Evolutionary conservation across 495 filamentous ascomycete genomes (phyloP).

Genomic region (Pyrenula aspistea): DNA sequence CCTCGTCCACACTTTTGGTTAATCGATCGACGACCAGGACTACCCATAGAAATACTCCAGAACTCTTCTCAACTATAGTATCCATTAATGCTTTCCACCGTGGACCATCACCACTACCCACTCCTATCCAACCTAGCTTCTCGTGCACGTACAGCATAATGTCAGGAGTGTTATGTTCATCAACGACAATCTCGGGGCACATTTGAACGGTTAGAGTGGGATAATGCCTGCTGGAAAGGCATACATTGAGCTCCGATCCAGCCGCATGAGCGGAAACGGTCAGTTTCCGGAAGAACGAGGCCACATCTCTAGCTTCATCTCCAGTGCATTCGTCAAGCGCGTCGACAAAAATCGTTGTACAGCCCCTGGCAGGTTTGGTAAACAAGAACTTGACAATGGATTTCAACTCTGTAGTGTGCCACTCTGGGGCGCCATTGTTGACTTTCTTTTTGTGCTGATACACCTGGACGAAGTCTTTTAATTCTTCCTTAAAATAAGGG

Average conservation of each 20-base stretch:
- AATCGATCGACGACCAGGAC: background rate
- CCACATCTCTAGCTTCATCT: background rate
- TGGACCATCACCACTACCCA: too few species aligned
- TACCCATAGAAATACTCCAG: background rate
- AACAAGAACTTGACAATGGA: background rate
- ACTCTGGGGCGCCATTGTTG: background rate
- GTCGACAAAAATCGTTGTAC: background rate
- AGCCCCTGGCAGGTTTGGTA: background rate
- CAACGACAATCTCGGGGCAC: background rate
- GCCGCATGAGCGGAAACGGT: background rate
- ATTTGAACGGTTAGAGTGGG: background rate
- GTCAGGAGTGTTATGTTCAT: background rate
- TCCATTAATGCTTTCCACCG: too few species aligned
- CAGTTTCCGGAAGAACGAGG: background rate
- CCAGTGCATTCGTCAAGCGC: background rate
- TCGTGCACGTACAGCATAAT: background rate
- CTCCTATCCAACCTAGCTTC: too few species aligned
- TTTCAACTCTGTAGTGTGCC: background rate
- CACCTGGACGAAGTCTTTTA: background rate
- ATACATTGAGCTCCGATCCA: background rate
- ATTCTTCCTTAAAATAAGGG: background rate
- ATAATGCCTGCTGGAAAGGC: background rate
- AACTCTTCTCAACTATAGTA: background rate
- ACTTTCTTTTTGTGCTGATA: background rate
- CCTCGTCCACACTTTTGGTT: background rate